phyloP scores from a whole-genome alignment of 2,329 filamentous ascomycete genomes.

The Sarocladium strictum region DNA sequence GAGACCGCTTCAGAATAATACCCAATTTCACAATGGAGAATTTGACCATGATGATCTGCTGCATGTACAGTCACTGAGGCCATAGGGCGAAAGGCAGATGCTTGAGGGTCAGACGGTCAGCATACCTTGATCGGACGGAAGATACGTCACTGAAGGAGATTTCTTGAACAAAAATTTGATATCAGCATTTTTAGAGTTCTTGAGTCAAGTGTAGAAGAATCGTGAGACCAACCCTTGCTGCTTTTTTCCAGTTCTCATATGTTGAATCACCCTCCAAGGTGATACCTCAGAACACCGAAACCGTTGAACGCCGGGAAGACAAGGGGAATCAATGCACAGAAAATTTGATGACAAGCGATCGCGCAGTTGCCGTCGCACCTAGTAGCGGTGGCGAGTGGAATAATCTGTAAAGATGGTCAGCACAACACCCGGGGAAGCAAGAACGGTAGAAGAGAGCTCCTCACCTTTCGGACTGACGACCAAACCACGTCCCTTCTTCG shows the following conservation, averaged over 20 bases:
- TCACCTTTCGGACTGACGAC: constrained; percentile 86
- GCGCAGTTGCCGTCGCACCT: constrained; percentile 9
- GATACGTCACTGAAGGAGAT: background rate
- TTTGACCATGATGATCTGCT: no score
- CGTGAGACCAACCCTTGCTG: constrained; percentile 10
- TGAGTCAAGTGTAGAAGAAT: background rate
- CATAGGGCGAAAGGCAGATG: background rate
- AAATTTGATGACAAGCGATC: background rate
- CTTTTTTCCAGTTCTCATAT: background rate
- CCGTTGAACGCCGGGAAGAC: constrained; percentile 4
- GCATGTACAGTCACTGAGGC: background rate
- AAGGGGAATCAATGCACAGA: background rate
- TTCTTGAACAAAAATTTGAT: background rate
- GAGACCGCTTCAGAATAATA: background rate
- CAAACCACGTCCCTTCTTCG: constrained; percentile 94
- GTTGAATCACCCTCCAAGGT: background rate
- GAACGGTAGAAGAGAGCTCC: constrained; percentile 9
- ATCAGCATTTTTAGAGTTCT: background rate
- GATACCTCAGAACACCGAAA: background rate
- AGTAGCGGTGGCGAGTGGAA: constrained; percentile 32
- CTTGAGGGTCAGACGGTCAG: background rate
- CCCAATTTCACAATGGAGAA: no score
- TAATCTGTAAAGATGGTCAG: constrained; percentile 21
- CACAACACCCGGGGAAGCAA: background rate
- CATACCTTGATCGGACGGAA: background rate